A percentile compares a stretch with the other conserved stretches of the same genome.
Evolutionary conservation across 1,139 yeast genomes (phyloP).

Genomic region (Yamadazyma pseudoaaseri): DNA sequence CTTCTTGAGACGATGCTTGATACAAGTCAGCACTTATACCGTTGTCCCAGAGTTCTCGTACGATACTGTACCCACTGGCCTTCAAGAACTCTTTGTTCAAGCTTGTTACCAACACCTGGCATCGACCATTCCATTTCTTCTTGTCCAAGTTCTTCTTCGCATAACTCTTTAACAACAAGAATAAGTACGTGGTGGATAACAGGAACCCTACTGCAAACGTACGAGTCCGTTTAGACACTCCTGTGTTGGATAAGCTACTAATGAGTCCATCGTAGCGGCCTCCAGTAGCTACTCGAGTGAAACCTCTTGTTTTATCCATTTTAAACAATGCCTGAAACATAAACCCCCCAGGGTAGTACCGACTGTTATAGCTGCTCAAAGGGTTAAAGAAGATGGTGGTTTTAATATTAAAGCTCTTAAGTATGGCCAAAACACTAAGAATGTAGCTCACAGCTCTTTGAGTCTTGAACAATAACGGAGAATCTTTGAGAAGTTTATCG

Average conservation of each 20-base stretch:
- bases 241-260: slow-evolving; percentile 26
- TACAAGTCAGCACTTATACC: slow-evolving; percentile 70
- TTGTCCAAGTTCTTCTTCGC: slow-evolving; percentile 23
- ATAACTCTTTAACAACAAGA: slow-evolving; percentile 40
- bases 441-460: slow-evolving; percentile 65
- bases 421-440: slow-evolving; percentile 50
- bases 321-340: slow-evolving; percentile 87
- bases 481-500: slow-evolving; percentile 70
- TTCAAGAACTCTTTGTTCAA: slow-evolving; percentile 52
- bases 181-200: slow-evolving; percentile 44
- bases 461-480: slow-evolving; percentile 60
- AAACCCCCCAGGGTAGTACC: slow-evolving; percentile 74
- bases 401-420: slow-evolving; percentile 52
- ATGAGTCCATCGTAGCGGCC: slow-evolving; percentile 86
- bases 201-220: slow-evolving; percentile 83
- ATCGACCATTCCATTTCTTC: slow-evolving; percentile 45
- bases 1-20: slow-evolving; percentile 57
- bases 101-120: slow-evolving; percentile 79
- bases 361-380: slow-evolving; percentile 75
- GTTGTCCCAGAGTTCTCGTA: slow-evolving; percentile 65
- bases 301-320: slow-evolving; percentile 38
- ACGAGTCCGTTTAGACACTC: slow-evolving; percentile 19
- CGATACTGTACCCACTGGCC: slow-evolving; percentile 60
- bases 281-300: slow-evolving; percentile 74
- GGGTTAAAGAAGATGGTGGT: slow-evolving; percentile 54